Base-by-base conservation (phyloP, 805 yeast genomes). In the Diddensiella santjacobensis region DNA sequence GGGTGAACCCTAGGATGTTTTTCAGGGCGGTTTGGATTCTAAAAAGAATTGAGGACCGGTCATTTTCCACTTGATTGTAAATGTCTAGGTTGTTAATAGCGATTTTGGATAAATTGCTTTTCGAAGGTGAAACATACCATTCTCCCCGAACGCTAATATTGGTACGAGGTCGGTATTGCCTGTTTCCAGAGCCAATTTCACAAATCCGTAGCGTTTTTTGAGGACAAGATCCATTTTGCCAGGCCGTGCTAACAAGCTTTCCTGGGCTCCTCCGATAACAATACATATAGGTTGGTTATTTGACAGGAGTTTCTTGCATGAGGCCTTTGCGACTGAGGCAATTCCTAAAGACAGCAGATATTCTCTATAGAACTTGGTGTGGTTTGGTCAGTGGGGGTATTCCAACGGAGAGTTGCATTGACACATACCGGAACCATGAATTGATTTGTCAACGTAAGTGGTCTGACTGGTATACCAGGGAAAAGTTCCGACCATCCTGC, bases 211-310 rank as follows among this genome's bases (percentile, higher is more conserved):
- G 35, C 99, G 74, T 53, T 80, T 83, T 36, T 81, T 74, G 37
- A 93, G 68, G 0, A 93, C 87, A 41, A 93, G 68, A 49, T 84
- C 84, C 55, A 80, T 76, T 0, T 67, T 62, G 5, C 80, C 79
- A 0, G 84, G 81, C 46, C 72, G 71, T 3, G 87, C 79, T 22
- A 87, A 64, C 31, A 93, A 70, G 1, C 95, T 81, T 60, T 93
- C 99, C 51, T 88, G 85, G 0, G 98, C 98, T 0, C 99, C 99
- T 2, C 99, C 99, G 20, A 93, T 82, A 1, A 93, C 98, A 49
- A 93, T 82, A 53, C 91, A 85, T 10, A 90, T 84, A 2, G 95
- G 85, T 57, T 79, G 82, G 54, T 83, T 80, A 49, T 80, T 76
- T 43, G 67, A 63, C 42, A 93, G 72, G 22, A 87, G 71, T 22